Evolutionary conservation across 1,284 basidiomycete species (phyloP), one percentile per base, ranked within the genome.

Genomic region (Ustilago curta): DNA sequence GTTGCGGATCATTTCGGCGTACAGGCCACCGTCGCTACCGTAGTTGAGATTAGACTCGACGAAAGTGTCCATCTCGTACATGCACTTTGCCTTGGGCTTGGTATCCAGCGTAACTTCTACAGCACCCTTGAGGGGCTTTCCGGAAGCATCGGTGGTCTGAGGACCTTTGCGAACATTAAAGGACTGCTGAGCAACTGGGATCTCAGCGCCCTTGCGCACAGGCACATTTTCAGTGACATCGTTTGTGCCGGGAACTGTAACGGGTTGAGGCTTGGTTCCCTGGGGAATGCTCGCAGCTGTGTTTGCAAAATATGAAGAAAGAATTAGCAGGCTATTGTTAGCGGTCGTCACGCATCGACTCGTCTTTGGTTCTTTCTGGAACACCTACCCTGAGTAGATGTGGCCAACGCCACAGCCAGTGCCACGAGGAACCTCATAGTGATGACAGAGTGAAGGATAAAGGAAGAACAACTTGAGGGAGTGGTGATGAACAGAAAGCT

Each of bases 1-100:
- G 53, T 78, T 77, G 55, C 65, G 65, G 55, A 80, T 80, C 60
- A 80, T 63, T 54, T 80, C 78, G 21, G 70, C 77, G 25, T 77
- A 76, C 2, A 80, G 57, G 19, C 78, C 78, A n/a, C 78, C 77
- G 29, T 79, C 75, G 19, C 68, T 63, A 27, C 67, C 78, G n/a
- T 67, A 77, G 69, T 77, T 79, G 59, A 79, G 60, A 62, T 76
- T 76, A 16, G 65, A 60, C 52, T 76, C 73, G 31, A 76, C 58
- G n/a, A 76, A 76, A 8, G 69, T 76, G 71, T 74, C 40, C 71
- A 74, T 74, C 52, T 74, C 71, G 62, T 65, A 74, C 54, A 74
- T 62, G 59, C 71, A 74, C 55, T 74, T 69, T 37, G 54, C 54
- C 27, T 65, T 63, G 23, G 61, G 49, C 62, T 66, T 62, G 19